These are phyloP conservation scores for Madurella mycetomatis DNA, from an alignment of 2,329 filamentous ascomycete genomes.

Conservation along the genomic window DNA sequence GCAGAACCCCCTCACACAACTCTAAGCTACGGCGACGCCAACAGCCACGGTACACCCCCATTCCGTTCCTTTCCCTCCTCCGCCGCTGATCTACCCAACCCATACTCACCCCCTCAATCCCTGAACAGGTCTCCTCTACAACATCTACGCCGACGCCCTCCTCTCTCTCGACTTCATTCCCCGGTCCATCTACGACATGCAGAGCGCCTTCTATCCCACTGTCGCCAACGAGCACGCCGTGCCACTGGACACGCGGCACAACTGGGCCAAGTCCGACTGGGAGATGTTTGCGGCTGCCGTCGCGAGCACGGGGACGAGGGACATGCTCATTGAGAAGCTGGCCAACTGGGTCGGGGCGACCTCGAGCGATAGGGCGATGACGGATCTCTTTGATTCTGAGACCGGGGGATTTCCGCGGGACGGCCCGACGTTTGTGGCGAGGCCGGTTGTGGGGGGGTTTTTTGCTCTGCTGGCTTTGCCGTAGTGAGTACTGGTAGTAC, in stretches of 20 bases:
- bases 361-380: slow-evolving; percentile 63
- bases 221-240: slow-evolving; percentile 74
- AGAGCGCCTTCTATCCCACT: slow-evolving; percentile 70
- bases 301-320: slow-evolving; percentile 54
- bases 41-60: slow-evolving; percentile 37
- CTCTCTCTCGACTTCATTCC: slow-evolving; percentile 75
- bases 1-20: slow-evolving; percentile 63
- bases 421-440: slow-evolving; percentile 60
- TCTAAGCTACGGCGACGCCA: slow-evolving; percentile 66
- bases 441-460: slow-evolving; percentile 75
- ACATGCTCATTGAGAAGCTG: slow-evolving; percentile 63
- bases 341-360: slow-evolving; percentile 74
- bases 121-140: slow-evolving; percentile 58
- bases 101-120: neutral
- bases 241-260: slow-evolving; percentile 73
- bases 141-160: slow-evolving; percentile 73
- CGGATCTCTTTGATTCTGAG: slow-evolving; percentile 72
- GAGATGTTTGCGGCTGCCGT: slow-evolving; percentile 80
- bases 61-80: neutral
- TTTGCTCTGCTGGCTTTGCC: slow-evolving; percentile 71
- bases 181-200: slow-evolving; percentile 68
- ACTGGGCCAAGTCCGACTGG: slow-evolving; percentile 85
- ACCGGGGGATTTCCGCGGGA: slow-evolving; percentile 61
- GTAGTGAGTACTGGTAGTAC: neutral
- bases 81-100: neutral